Evolutionary conservation across 805 yeast genomes (phyloP).

Genomic region (Saturnispora serradocipensis): DNA sequence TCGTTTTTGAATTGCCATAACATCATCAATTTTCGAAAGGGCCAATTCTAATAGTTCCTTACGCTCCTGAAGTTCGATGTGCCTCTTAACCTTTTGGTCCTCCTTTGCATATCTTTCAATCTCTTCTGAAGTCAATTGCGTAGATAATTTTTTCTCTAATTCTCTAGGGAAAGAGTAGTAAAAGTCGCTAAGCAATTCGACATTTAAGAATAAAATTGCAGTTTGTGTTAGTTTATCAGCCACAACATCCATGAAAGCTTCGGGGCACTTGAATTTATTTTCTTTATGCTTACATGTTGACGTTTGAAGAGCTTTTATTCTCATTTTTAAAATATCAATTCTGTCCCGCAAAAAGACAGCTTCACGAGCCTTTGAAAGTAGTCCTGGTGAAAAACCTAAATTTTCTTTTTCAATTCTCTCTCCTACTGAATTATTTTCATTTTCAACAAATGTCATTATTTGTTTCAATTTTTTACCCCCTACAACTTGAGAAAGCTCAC

Average conservation of each 20-base stretch:
- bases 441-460: slow-evolving; percentile 65
- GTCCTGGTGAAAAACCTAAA: slow-evolving; percentile 70
- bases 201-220: slow-evolving; percentile 85
- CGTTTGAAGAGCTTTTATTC: slow-evolving; percentile 68
- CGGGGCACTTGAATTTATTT: slow-evolving; percentile 89
- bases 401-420: slow-evolving; percentile 52
- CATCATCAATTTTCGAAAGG: slow-evolving; percentile 72
- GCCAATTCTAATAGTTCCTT: slow-evolving; percentile 85
- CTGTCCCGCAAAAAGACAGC: slow-evolving; percentile 76
- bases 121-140: slow-evolving; percentile 59
- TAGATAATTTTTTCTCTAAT: slow-evolving; percentile 65
- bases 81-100: slow-evolving; percentile 83
- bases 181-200: slow-evolving; percentile 87
- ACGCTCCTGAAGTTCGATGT: slow-evolving; percentile 87
- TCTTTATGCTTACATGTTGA: slow-evolving; percentile 69
- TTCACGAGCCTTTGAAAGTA: slow-evolving; percentile 72
- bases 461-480: slow-evolving; percentile 82
- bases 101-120: slow-evolving; percentile 87
- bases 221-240: slow-evolving; percentile 88
- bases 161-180: slow-evolving; percentile 95
- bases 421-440: slow-evolving; percentile 30
- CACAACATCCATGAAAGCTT: slow-evolving; percentile 84
- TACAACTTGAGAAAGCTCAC: slow-evolving; percentile 51
- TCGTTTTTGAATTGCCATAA: slow-evolving; percentile 53
- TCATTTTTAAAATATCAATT: slow-evolving; percentile 54